Base-by-base conservation (phyloP, 2,329 filamentous ascomycete species). In the Aspergillus pseudoglaucus region DNA sequence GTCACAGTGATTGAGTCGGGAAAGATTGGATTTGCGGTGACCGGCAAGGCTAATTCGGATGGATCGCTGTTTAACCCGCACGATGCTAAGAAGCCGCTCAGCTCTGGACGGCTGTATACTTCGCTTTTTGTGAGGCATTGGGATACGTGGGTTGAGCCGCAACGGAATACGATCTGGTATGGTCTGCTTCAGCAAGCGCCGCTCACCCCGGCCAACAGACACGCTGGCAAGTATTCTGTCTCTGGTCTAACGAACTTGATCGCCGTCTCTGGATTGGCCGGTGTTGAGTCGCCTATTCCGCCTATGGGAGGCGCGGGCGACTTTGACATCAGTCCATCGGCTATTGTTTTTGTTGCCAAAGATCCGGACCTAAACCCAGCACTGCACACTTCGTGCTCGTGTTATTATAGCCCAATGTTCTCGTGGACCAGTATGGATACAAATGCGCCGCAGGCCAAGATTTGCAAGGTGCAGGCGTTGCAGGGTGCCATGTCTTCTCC, bases 111-210 rank as follows among this genome's bases (percentile, higher is more conserved):
- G 42, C 55, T 79, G 3, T 79, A 78, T 55, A 74, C 74, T 17
- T 73, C 69, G 7, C 64, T 77, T 15, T 78, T 74, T 55, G 76
- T 79, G 10, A 66, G 76, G 32, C 75, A 78, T 53, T 79, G 76
- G 76, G 76, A 79, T 53, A 61, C 68, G 5, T 79, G 74, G 53
- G 60, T 76, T 12, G 68, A 70, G 18, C 69, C 71, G n/a, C 68
- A 78, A 57, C 70, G 67, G 46, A 76, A 75, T 52, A 59, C 75
- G 0, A 71, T 79, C 40, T 79, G 70, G 59, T 74, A 72, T 56
- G 76, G 72, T 20, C 59, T 75, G 33, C 61, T 79, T 14, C 64
- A 71, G 52, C 68, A 64, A 47, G 59, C 65, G 15, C 62, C 69
- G 12, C 53, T 70, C 23, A 60, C 66, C 9, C 64, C 70, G 3